phyloP scores from a whole-genome alignment of 306 rosid genomes.

The Cercis canadensis region DNA sequence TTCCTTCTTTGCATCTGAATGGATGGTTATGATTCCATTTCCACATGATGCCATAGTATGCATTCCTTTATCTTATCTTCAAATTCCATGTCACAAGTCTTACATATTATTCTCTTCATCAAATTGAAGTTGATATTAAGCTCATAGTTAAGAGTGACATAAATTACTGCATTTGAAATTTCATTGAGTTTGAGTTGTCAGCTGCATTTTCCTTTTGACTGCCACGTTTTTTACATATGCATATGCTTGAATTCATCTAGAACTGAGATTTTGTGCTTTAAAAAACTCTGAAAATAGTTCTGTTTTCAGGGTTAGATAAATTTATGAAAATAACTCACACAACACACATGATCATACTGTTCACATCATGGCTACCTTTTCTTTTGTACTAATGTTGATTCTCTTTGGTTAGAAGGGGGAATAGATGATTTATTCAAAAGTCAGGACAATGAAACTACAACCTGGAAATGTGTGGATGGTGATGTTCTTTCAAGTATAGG shows the following conservation, averaged over 20 bases:
- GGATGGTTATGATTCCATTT: too few species aligned
- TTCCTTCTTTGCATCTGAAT: too few species aligned
- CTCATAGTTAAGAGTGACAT: not conserved
- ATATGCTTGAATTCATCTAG: constrained; percentile 9
- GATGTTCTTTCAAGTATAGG: constrained; percentile 72
- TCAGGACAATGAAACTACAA: constrained; percentile 50
- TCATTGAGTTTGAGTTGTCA: not conserved
- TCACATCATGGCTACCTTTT: constrained; percentile 12
- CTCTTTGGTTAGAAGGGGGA: constrained; percentile 47
- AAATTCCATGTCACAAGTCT: too few species aligned
- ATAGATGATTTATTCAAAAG: constrained; percentile 43
- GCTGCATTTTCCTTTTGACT: not conserved
- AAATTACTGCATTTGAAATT: not conserved
- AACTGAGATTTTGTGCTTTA: constrained; percentile 11
- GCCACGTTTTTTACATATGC: constrained; percentile 1
- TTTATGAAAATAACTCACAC: too few species aligned
- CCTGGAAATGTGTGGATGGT: constrained; percentile 74
- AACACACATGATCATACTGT: too few species aligned
- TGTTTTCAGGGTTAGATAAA: too few species aligned
- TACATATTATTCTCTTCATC: too few species aligned
- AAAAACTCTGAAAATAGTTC: not conserved
- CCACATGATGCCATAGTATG: too few species aligned
- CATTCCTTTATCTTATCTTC: too few species aligned
- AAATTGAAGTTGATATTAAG: too few species aligned
- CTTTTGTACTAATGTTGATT: constrained; percentile 20